These are phyloP conservation scores for Dicorynia guianensis DNA, from an alignment of 306 rosid species.

Conservation along the genomic window DNA sequence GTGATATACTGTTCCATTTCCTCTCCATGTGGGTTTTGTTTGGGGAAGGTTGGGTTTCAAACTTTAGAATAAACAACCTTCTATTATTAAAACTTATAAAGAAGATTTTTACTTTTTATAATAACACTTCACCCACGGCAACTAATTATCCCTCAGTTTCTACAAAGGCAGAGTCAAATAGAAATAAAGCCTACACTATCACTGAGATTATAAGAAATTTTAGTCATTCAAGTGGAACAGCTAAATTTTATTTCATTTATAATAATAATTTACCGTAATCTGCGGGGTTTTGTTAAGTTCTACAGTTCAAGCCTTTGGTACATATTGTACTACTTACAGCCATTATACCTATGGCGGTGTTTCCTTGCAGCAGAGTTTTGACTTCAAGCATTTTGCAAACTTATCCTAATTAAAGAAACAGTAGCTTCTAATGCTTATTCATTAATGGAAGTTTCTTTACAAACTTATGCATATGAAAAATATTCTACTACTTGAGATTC, in stretches of 20 bases:
- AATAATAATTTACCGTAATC: constrained; percentile 6
- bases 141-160: constrained; percentile 7
- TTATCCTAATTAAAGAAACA: constrained; percentile 9
- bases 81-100: not conserved
- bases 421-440: constrained; percentile 26
- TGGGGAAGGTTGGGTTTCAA: not conserved
- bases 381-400: constrained; percentile 17
- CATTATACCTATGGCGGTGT: constrained; percentile 7
- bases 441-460: constrained; percentile 21
- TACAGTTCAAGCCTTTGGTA: constrained; percentile 9
- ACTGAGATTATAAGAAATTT: constrained; percentile 14
- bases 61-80: constrained; percentile 12
- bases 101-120: not conserved
- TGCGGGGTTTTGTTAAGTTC: constrained; percentile 23
- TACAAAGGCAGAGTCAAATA: not conserved
- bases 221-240: constrained; percentile 14
- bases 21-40: not conserved
- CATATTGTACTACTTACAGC: constrained; percentile 12
- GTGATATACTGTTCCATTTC: constrained; percentile 7
- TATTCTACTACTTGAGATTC: constrained; percentile 4
- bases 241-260: constrained; percentile 13
- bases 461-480: constrained; percentile 21
- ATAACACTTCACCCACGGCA: constrained; percentile 27
- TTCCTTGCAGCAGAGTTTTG: constrained; percentile 8
- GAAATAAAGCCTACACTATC: not conserved